Evolutionary conservation across 176 grass and related monocot genomes (phyloP), one percentile per base, ranked within the genome.

Genomic region (Aegilops bicornis): DNA sequence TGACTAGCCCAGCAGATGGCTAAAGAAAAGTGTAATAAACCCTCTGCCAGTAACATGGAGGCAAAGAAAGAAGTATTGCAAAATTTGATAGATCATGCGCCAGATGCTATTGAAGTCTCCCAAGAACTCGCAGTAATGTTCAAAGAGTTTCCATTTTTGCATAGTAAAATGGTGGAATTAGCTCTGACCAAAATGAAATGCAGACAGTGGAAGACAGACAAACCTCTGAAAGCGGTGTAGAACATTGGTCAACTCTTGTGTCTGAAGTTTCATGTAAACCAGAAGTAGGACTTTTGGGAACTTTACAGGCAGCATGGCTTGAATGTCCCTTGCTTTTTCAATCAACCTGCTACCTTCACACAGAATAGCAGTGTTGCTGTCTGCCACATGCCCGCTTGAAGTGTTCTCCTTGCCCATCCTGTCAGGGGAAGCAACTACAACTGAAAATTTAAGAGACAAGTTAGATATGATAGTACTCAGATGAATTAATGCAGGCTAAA

Each of bases 211-310:
- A 74, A 75, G 82, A 24, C 25, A 75, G 82, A 11, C 39, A 52
- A 81, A 87, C 86, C 86, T 87, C 78, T 50, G 64, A 78, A 48
- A 83, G 47, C 3, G 32, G 75, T 40, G 27, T 1, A 14, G 82
- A 33, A 70, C 22, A 40, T 76, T 30, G 45, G 71, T 77, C 80
- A 32, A 37, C 15, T 58, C 79, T 65, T 16, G 71, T 58, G 27
- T 56, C 64, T 6, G 73, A 75, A 63, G 69, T 30, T 73, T 84
- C 82, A 75, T 22, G 82, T 63, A 43, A 62, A 45, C 33, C 54
- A 75, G 56, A 64, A 74, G 13, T 12, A 32, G 47, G 8, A 74
- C 24, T 74, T 47, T 20, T 30, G 10, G 69, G 32, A 84, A 45
- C 54, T 75, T 84, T 60, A 60, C 4, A 58, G 50, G 22, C 67